phyloP scores from a whole-genome alignment of 768 basidiomycete species.

The Termitomyces eurrhizus region DNA sequence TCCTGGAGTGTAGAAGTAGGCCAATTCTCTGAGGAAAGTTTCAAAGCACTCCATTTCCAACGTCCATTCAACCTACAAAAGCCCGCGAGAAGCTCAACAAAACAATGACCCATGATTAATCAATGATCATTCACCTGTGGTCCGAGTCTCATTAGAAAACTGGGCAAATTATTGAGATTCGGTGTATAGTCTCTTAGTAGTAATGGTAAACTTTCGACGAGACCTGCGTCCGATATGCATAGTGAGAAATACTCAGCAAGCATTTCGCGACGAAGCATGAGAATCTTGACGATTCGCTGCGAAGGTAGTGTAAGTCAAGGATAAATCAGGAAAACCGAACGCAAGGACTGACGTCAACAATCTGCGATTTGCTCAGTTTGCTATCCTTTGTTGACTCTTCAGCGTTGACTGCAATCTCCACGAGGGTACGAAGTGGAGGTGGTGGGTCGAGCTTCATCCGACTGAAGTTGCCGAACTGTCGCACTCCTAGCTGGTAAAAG shows the following conservation, averaged over 20 bases:
- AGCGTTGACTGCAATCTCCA: slow-evolving; percentile 75
- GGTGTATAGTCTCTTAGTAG: slow-evolving; percentile 87
- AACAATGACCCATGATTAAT: neutral
- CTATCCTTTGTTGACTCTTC: slow-evolving; percentile 57
- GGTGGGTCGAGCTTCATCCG: slow-evolving; percentile 80
- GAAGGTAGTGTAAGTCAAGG: neutral
- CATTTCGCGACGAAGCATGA: slow-evolving; percentile 73
- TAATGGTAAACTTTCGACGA: slow-evolving; percentile 75
- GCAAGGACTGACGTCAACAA: slow-evolving; percentile 63
- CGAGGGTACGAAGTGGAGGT: slow-evolving; percentile 62
- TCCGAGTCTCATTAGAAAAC: slow-evolving; percentile 86
- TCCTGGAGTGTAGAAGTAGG: slow-evolving; percentile 84
- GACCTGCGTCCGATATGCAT: slow-evolving; percentile 59
- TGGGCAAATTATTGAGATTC: slow-evolving; percentile 84
- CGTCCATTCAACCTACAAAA: slow-evolving; percentile 78
- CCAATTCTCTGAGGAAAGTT: slow-evolving; percentile 82
- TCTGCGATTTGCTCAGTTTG: slow-evolving; percentile 52
- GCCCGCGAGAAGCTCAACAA: neutral
- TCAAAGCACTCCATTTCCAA: slow-evolving; percentile 83
- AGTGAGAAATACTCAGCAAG: slow-evolving; percentile 89
- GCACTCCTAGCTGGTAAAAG: slow-evolving; percentile 89
- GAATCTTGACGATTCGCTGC: slow-evolving; percentile 61
- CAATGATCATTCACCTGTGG: slow-evolving; percentile 63
- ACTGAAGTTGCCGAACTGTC: slow-evolving; percentile 85
- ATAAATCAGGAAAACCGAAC: neutral